Evolutionary conservation across 2,329 filamentous ascomycete species (phyloP).

Genomic region (Clonostachys sp.): DNA sequence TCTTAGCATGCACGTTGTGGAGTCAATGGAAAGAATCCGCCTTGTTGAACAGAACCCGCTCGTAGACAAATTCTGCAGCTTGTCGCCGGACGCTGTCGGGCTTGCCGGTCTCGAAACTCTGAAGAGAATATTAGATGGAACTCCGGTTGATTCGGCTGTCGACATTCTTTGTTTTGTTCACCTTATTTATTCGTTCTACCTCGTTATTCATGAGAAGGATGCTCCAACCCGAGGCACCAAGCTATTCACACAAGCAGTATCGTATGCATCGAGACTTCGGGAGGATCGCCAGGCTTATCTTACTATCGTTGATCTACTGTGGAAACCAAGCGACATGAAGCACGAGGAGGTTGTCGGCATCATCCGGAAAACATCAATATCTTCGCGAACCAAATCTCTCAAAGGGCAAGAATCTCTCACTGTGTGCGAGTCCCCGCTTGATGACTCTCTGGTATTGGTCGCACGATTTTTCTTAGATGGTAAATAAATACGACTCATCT

Average conservation of each 20-base stretch:
- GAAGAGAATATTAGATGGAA: slow-evolving; percentile 29
- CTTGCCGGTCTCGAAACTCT: slow-evolving; percentile 34
- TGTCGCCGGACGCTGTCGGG: slow-evolving; percentile 32
- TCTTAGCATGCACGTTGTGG: slow-evolving; percentile 38
- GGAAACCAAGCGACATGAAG: slow-evolving; percentile 36
- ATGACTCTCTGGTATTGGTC: slow-evolving; percentile 32
- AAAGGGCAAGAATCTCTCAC: slow-evolving; percentile 36
- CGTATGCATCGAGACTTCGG: slow-evolving; percentile 34
- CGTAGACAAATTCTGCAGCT: slow-evolving; percentile 29
- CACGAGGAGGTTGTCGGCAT: slow-evolving; percentile 18
- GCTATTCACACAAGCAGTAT: slow-evolving; percentile 41
- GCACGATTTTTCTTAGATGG: slow-evolving; percentile 47
- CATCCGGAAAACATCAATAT: slow-evolving; percentile 8
- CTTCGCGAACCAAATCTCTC: slow-evolving; percentile 13
- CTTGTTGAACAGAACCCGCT: slow-evolving; percentile 33
- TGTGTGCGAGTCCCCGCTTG: neutral
- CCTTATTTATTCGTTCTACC: slow-evolving; percentile 43
- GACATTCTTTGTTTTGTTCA: slow-evolving; percentile 47
- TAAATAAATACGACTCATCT: slow-evolving; percentile 13
- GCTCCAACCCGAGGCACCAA: slow-evolving; percentile 23
- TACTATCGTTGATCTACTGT: slow-evolving; percentile 38
- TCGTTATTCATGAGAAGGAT: slow-evolving; percentile 38
- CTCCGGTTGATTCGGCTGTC: slow-evolving; percentile 28
- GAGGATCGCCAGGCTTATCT: slow-evolving; percentile 32
- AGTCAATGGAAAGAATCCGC: slow-evolving; percentile 36